Conservation (phyloP, 1,284 basidiomycete species). For the Schizophyllum amplum region DNA sequence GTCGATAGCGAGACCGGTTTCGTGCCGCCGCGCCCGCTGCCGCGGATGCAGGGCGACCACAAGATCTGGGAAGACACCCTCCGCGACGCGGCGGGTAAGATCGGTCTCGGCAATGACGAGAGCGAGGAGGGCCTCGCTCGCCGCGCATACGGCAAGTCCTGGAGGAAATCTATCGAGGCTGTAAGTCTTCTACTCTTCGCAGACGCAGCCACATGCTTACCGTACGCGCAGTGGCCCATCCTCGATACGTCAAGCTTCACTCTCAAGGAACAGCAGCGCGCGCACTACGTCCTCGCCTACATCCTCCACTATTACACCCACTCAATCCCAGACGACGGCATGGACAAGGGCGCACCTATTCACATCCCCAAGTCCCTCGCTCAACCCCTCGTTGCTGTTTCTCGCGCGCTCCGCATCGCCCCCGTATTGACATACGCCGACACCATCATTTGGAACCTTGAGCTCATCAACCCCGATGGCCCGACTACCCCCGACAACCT, state of each 20-base stretch:
- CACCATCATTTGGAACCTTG: constrained; percentile 94
- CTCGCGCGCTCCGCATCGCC: constrained; percentile 73
- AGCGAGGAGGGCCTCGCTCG: constrained; percentile 39
- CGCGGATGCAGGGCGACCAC: constrained; percentile 47
- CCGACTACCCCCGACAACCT: constrained; percentile 56
- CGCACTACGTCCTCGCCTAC: constrained; percentile 85
- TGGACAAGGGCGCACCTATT: constrained; percentile 25
- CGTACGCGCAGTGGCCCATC: constrained; percentile 52
- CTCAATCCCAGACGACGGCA: constrained; percentile 47
- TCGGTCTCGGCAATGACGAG: constrained; percentile 59
- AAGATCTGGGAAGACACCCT: constrained; percentile 71
- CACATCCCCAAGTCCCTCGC: constrained; percentile 71
- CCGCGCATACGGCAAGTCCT: constrained; percentile 46
- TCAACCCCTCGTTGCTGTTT: constrained; percentile 76
- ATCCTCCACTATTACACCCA: constrained; percentile 88
- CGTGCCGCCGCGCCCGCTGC: constrained; percentile 68
- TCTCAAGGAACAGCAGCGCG: constrained; percentile 55
- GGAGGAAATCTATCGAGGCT: constrained; percentile 56
- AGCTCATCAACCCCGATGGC: constrained; percentile 44
- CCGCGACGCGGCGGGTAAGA: constrained; percentile 40
- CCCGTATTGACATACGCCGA: constrained; percentile 95
- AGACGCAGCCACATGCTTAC: not conserved
- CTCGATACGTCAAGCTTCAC: constrained; percentile 52
- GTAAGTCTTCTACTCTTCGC: constrained; percentile 34
- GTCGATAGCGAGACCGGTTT: constrained; percentile 80